Evolutionary conservation across 345 rosid genomes (phyloP), one percentile per base, ranked within the genome.

Genomic region (Alliaria petiolata): DNA sequence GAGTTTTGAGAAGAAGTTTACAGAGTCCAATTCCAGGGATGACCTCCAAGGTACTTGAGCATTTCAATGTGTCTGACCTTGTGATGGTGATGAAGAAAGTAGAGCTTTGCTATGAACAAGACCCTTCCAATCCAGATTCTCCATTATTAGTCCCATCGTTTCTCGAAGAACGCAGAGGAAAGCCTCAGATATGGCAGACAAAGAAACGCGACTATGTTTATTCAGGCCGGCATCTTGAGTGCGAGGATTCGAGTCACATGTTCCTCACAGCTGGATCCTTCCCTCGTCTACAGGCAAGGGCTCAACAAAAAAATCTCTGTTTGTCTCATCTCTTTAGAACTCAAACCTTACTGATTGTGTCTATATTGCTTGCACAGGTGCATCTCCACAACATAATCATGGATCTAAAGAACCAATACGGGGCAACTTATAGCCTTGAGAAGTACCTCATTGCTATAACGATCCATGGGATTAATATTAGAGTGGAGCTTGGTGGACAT

Each of bases 101-200:
- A 56, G 95, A 91, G 76, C 82, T 95, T 20, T 92, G 93, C 71
- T 85, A 84, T 42, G 92, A 85, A 55, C 88, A 85, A 83, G 93
- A 95, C 71, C 90, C 89, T 0, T 83, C 93, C 10, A 82, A 78
- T 80, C 85, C 90, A 34, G 79, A 88, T 71, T 91, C 95, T 57
- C 80, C 78, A 17, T 70, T 95, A 15, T 70, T 91, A 63, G 87
- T 95, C 62, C 95, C 97, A 26, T 89, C 92, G 4, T 86, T 89
- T 74, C 99, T 95, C n/a, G 92, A 95, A 81, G 95, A 95, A 78
- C 85, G 96, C 67, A 81, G 99, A 85, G 95, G 93, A 54, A 91
- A 80, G 81, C 80, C 84, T 15, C 99, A 85, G 84, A 86, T 78
- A 69, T 91, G 99, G 99, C 95, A 71, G 74, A 52, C 84, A 50